These are phyloP conservation scores for Salix dunnii DNA, from an alignment of 345 rosid genomes.

Conservation along the genomic window DNA sequence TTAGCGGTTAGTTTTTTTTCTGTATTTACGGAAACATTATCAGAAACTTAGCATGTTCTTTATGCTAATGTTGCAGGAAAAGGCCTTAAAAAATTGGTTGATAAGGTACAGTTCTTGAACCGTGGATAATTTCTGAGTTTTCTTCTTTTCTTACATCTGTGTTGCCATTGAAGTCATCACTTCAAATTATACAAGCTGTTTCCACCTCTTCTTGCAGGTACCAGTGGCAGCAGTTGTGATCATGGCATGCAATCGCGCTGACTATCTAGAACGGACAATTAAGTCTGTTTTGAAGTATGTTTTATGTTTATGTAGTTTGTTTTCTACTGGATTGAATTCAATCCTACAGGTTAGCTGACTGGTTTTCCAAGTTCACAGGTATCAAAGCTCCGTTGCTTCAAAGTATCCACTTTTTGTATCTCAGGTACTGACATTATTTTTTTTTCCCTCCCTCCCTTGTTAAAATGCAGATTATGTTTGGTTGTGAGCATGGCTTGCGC, in stretches of 20 bases:
- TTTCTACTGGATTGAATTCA: conserved; percentile 7
- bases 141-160: neutral
- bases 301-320: neutral
- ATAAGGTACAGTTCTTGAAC: conserved; percentile 49
- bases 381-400: conserved; percentile 69
- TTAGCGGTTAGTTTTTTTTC: neutral
- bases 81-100: conserved; percentile 52
- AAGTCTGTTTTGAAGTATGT: conserved; percentile 70
- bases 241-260: conserved; percentile 99
- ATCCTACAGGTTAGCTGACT: neutral
- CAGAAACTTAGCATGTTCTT: conserved; percentile 10
- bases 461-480: neutral
- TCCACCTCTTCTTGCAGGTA: conserved; percentile 39
- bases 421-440: conserved; percentile 48
- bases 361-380: conserved; percentile 38
- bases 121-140: neutral
- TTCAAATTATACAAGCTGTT: conserved; percentile 17
- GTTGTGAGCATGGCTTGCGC: neutral
- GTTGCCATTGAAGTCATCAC: neutral
- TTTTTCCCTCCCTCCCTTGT: neutral
- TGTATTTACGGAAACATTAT: neutral
- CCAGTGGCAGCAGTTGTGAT: conserved; percentile 91
- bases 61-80: conserved; percentile 54
- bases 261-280: conserved; percentile 86
- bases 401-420: conserved; percentile 88